Evolutionary conservation across 768 basidiomycete genomes (phyloP).

Genomic region (Steccherinum ochraceum): DNA sequence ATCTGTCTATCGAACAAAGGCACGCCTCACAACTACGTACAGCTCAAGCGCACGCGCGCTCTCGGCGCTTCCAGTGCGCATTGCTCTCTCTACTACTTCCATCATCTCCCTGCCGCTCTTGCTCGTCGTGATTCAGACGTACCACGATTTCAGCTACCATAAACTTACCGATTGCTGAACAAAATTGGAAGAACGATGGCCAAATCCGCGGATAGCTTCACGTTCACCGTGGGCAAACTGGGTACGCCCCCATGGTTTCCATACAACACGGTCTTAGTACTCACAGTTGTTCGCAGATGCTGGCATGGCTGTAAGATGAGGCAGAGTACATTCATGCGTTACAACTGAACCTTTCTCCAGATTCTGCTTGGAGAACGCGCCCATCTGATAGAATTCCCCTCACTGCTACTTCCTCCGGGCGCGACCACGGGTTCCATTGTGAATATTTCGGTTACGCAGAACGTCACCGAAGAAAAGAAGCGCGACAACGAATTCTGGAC

Average conservation of each 20-base stretch:
- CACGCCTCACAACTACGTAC: too few species aligned
- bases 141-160: background rate
- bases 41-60: too few species aligned
- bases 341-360: conserved; percentile 29
- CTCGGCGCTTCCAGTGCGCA: too few species aligned
- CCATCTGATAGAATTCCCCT: conserved; percentile 97
- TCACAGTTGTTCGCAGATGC: conserved; percentile 66
- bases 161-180: background rate
- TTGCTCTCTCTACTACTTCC: too few species aligned
- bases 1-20: too few species aligned
- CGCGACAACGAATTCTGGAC: conserved; percentile 79
- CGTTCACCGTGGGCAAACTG: conserved; percentile 93
- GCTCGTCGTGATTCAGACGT: too few species aligned
- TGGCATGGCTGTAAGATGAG: conserved; percentile 80
- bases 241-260: conserved; percentile 65
- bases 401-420: conserved; percentile 87
- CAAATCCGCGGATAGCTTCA: conserved; percentile 60
- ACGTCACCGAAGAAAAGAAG: conserved; percentile 75
- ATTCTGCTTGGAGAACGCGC: conserved; percentile 91
- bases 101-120: too few species aligned
- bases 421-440: conserved; percentile 93
- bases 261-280: too few species aligned
- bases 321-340: background rate
- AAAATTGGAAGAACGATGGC: conserved; percentile 19
- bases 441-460: conserved; percentile 92